phyloP scores from a whole-genome alignment of 805 yeast genomes.

The Candida loeiensis region DNA sequence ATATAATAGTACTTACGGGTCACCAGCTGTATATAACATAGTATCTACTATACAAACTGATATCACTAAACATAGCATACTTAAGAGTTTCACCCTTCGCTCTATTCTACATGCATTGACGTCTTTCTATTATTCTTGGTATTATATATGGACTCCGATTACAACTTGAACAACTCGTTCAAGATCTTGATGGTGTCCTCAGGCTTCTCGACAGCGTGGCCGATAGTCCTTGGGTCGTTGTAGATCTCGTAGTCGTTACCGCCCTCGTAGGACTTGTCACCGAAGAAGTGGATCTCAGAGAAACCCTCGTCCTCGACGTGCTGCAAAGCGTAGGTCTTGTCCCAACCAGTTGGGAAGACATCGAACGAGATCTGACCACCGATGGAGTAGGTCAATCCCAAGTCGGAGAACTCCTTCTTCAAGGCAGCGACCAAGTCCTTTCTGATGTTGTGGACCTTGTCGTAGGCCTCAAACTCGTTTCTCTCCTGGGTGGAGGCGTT shows the following conservation, averaged over 20 bases:
- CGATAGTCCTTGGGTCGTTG: slow-evolving; percentile 87
- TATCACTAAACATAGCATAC: too few relatives aligned
- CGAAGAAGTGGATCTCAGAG: slow-evolving; percentile 91
- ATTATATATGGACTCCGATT: not conserved
- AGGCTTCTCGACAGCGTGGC: slow-evolving; percentile 90
- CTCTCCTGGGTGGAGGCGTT: slow-evolving; percentile 94
- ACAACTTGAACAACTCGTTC: slow-evolving; percentile 69
- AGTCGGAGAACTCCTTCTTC: slow-evolving; percentile 77
- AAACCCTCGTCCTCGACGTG: slow-evolving; percentile 86
- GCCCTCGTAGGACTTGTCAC: slow-evolving; percentile 95
- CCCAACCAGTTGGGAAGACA: slow-evolving; percentile 99
- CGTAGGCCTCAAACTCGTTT: slow-evolving; percentile 84
- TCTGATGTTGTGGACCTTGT: slow-evolving; percentile 77
- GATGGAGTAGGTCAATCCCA: slow-evolving; percentile 88
- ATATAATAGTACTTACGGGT: too few relatives aligned
- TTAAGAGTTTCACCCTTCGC: too few relatives aligned
- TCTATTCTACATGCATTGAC: too few relatives aligned
- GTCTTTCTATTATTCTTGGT: not conserved
- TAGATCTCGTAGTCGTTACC: slow-evolving; percentile 99
- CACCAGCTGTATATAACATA: too few relatives aligned
- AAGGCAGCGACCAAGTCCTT: slow-evolving; percentile 80
- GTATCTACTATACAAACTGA: too few relatives aligned
- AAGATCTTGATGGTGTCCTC: slow-evolving; percentile 83
- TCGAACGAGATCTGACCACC: slow-evolving; percentile 99
- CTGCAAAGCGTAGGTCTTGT: slow-evolving; percentile 94